Conservation (phyloP, 169 alveolate species). For the Cryptosporidium tyzzeri region DNA sequence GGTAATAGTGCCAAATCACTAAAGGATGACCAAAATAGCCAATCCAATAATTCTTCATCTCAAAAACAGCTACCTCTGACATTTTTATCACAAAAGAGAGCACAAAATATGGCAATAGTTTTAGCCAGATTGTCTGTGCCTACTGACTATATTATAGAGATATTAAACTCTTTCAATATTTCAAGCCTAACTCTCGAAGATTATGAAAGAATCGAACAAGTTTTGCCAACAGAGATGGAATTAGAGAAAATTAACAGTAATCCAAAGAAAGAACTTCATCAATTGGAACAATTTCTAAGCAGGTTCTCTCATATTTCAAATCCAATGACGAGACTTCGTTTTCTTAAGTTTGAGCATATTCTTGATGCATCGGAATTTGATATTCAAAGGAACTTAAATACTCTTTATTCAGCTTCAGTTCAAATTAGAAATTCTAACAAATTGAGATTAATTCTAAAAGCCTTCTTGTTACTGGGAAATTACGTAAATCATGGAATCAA, state of each 20-base stretch:
- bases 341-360: conserved; percentile 63
- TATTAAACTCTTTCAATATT: conserved; percentile 71
- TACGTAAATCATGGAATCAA: conserved; percentile 80
- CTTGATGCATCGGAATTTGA: conserved; percentile 69
- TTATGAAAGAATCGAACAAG: conserved; percentile 77
- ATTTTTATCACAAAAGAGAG: conserved; percentile 76
- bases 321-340: conserved; percentile 66
- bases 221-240: conserved; percentile 76
- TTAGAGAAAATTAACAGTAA: conserved; percentile 44
- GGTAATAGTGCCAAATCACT: conserved; percentile 22
- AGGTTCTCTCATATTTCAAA: conserved; percentile 71
- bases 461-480: conserved; percentile 79
- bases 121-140: conserved; percentile 78
- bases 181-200: conserved; percentile 76
- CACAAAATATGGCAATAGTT: conserved; percentile 80
- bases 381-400: conserved; percentile 58
- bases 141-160: conserved; percentile 71
- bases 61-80: conserved; percentile 63
- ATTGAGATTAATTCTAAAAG: conserved; percentile 74
- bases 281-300: conserved; percentile 58
- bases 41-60: neutral
- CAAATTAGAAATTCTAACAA: conserved; percentile 69
- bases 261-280: conserved; percentile 49
- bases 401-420: conserved; percentile 74
- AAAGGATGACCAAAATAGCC: conserved; percentile 47